These are phyloP conservation scores for Chytridiales sp. DNA, from an alignment of 371 early-diverging fungal species.

Conservation along the genomic window DNA sequence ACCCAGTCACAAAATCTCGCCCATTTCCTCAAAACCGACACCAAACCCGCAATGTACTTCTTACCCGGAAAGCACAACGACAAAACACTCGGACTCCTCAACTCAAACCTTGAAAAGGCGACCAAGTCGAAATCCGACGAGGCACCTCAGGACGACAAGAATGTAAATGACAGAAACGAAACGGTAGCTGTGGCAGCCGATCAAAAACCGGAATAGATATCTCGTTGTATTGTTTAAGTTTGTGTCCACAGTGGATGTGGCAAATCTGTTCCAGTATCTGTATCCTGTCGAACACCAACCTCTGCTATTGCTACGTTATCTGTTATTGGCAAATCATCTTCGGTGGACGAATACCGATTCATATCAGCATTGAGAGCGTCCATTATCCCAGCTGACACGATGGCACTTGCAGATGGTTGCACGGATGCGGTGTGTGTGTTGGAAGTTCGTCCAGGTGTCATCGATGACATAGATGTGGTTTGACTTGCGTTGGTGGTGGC, in stretches of 20 bases:
- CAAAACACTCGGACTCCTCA: background rate
- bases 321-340: too few species aligned
- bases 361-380: too few species aligned
- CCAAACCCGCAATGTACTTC: conserved; percentile 3
- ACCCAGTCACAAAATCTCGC: background rate
- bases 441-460: background rate
- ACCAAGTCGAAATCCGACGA: background rate
- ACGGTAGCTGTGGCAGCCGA: background rate
- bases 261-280: too few species aligned
- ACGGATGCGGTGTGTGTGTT: too few species aligned
- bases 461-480: background rate
- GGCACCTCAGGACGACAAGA: background rate
- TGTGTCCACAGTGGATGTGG: too few species aligned
- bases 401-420: too few species aligned
- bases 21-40: background rate
- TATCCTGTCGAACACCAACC: too few species aligned
- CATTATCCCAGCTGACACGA: too few species aligned
- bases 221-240: too few species aligned
- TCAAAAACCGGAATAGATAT: background rate
- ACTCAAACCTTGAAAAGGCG: background rate
- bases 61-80: conserved; percentile 1
- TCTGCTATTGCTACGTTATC: too few species aligned
- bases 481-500: background rate
- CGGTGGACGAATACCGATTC: too few species aligned
- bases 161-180: background rate